These are phyloP conservation scores for Trichomonas tenax DNA, from an alignment of 208 protist species.

Conservation along the genomic window DNA sequence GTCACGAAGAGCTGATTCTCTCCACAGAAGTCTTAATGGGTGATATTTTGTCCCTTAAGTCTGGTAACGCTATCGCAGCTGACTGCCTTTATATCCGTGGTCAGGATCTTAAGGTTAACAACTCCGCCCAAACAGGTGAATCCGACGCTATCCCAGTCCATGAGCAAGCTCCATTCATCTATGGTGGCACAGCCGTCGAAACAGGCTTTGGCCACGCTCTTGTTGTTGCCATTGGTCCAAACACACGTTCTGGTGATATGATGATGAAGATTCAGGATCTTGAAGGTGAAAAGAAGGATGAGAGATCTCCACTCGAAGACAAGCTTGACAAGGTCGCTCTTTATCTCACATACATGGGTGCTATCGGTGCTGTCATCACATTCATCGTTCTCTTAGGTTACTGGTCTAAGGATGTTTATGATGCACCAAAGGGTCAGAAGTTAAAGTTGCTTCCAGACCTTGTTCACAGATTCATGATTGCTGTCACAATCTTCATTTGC, in stretches of 20 bases:
- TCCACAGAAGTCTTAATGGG: background rate
- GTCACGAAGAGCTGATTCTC: background rate
- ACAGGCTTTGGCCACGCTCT: background rate
- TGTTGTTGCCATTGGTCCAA: background rate
- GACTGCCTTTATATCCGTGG: background rate
- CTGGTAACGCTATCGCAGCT: conserved; percentile 12
- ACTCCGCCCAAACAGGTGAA: background rate
- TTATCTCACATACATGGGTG: background rate
- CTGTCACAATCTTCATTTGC: conserved; percentile 75
- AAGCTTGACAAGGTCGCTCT: conserved; percentile 18
- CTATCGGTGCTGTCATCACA: background rate
- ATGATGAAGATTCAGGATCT: background rate
- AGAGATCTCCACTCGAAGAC: background rate
- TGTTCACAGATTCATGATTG: conserved; percentile 37
- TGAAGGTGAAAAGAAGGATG: background rate
- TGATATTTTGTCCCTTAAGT: conserved; percentile 22
- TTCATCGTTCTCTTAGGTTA: conserved; percentile 19
- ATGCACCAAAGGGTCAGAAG: background rate
- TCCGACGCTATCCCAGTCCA: background rate
- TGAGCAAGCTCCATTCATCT: background rate
- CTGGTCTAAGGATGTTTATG: background rate
- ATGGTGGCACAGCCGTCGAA: background rate
- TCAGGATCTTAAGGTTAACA: background rate
- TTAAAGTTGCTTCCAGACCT: background rate
- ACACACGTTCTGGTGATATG: background rate